Percentiles rank a stretch among this genome's conserved stretches.
Conservation (phyloP, 805 yeast genomes). For the Sungouiella blattae region DNA sequence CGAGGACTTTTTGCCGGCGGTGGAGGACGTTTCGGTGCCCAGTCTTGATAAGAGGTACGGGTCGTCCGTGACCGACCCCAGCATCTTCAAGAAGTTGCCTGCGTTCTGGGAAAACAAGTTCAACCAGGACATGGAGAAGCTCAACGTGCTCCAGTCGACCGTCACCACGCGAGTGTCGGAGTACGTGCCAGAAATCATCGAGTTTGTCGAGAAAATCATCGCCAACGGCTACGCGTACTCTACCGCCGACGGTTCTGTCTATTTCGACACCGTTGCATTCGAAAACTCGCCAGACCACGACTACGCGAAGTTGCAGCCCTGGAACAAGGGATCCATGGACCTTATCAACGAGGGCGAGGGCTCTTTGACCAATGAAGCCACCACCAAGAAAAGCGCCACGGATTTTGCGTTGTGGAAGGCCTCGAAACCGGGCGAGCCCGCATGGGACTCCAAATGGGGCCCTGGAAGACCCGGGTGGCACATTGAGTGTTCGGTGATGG, state of each 20-base stretch:
- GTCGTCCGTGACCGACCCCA: conserved; percentile 75
- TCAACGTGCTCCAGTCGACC: conserved; percentile 82
- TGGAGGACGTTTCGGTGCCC: conserved; percentile 78
- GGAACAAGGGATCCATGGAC: conserved; percentile 89
- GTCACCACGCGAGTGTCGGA: conserved; percentile 94
- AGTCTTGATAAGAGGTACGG: conserved; percentile 71
- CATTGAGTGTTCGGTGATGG: conserved; percentile 99
- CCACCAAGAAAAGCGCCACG: conserved; percentile 66
- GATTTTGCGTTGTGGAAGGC: conserved; percentile 98
- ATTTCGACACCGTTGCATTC: conserved; percentile 83
- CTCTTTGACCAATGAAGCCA: conserved; percentile 50
- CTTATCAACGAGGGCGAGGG: conserved; percentile 96
- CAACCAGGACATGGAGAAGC: conserved; percentile 77
- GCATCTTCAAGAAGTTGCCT: conserved; percentile 75
- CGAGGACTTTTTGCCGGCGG: conserved; percentile 41
- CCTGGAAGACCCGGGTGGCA: conserved; percentile 99
- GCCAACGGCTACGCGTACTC: conserved; percentile 79
- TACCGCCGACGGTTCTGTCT: conserved; percentile 89
- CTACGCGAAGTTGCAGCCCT: conserved; percentile 95
- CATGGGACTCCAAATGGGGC: conserved; percentile 97
- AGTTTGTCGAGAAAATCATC: conserved; percentile 71
- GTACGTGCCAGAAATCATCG: conserved; percentile 88
- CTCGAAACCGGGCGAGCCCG: conserved; percentile 95
- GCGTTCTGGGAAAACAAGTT: conserved; percentile 85
- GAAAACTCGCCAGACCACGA: conserved; percentile 69